These are phyloP conservation scores for Cystofilobasidium macerans DNA, from an alignment of 768 basidiomycete genomes.

Conservation along the genomic window DNA sequence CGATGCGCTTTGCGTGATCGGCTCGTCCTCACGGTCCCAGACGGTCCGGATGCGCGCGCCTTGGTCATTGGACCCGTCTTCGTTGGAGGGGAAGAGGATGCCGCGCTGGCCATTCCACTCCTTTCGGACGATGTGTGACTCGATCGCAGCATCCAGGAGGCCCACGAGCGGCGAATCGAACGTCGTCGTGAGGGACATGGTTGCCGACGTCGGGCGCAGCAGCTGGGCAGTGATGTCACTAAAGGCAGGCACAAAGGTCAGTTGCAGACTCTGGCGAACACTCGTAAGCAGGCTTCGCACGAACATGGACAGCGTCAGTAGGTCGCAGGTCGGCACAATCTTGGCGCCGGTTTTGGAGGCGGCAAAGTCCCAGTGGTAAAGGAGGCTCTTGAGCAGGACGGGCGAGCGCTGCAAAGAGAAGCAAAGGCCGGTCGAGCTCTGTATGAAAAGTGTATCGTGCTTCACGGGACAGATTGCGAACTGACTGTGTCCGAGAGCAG, in stretches of 20 bases:
- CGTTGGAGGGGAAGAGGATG: background rate
- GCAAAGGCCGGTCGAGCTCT: too few relatives aligned
- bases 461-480: too few relatives aligned
- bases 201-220: background rate
- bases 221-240: slow-evolving; percentile 1
- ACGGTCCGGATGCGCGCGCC: background rate
- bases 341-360: background rate
- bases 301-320: background rate
- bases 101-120: background rate
- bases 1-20: background rate
- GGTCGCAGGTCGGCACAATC: background rate
- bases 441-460: too few relatives aligned
- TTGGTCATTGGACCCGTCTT: too few relatives aligned
- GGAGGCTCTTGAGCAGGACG: background rate
- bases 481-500: background rate
- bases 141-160: background rate
- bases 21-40: slow-evolving; percentile 1
- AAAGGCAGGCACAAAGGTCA: background rate
- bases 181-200: background rate
- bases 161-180: background rate
- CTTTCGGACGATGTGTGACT: background rate
- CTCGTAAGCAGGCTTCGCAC: background rate
- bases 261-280: background rate
- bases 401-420: background rate
- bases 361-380: background rate